Conservation (phyloP, 148 eudicot genomes). For the Cornus kousa region DNA sequence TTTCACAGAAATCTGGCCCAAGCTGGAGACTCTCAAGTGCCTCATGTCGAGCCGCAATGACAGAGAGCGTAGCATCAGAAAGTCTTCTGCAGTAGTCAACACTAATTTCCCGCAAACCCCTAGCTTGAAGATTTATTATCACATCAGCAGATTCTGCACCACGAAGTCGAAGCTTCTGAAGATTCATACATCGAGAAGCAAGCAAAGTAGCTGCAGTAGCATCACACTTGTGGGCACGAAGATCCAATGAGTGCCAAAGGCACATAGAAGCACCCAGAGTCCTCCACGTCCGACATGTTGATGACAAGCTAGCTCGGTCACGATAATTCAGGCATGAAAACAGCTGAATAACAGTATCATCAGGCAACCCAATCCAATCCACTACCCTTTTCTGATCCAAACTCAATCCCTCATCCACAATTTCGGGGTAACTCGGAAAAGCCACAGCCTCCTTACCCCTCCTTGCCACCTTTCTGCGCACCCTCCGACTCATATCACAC, state of each 20-base stretch:
- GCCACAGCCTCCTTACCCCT: constrained; percentile 41
- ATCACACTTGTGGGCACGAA: constrained; percentile 66
- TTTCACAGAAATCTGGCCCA: constrained; percentile 87
- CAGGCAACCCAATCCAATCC: constrained; percentile 87
- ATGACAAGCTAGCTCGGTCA: constrained; percentile 77
- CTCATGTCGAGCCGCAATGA: constrained; percentile 82
- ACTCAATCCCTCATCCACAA: constrained; percentile 26
- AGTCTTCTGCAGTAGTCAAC: constrained; percentile 83
- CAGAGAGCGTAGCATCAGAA: constrained; percentile 70
- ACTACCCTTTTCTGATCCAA: constrained; percentile 34
- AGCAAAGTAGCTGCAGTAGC: constrained; percentile 44
- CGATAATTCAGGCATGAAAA: constrained; percentile 80
- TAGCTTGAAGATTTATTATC: constrained; percentile 59
- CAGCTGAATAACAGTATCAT: constrained; percentile 83
- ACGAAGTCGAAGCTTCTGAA: constrained; percentile 72
- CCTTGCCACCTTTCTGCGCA: constrained; percentile 45
- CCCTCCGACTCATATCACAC: constrained; percentile 44
- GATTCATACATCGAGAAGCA: constrained; percentile 56
- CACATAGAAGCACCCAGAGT: constrained; percentile 65
- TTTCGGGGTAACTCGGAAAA: constrained; percentile 34
- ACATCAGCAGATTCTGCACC: constrained; percentile 83
- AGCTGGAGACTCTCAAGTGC: constrained; percentile 62
- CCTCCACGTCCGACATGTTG: constrained; percentile 72
- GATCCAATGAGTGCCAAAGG: constrained; percentile 80
- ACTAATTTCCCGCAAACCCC: constrained; percentile 54